Base-by-base conservation (phyloP, 176 grass and related monocot species). In the Rhipidocladum racemiflorum region DNA sequence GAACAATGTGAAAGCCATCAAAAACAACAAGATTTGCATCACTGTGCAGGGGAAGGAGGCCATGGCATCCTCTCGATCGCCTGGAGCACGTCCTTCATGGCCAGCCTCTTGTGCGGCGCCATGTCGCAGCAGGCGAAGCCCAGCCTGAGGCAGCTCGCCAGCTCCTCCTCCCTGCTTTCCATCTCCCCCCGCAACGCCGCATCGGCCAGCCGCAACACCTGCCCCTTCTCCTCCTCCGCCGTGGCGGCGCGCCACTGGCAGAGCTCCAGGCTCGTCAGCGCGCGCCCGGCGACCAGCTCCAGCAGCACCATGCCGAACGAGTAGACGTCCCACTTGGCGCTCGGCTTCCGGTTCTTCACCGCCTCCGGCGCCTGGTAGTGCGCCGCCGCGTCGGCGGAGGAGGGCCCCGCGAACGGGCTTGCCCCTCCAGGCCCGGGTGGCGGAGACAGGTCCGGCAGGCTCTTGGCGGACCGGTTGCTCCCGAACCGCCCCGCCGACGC, bases 281-380 rank as follows among this genome's bases (percentile, higher is more conserved):
- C 78, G 35, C 90, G 89, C 53, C 95, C 92, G 23, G 95, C 86
- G 53, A 97, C 81, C 72, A 97, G 84, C 80, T 97, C 95, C 6
- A 97, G 84, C 49, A 97, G 45, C 54, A 94, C 76, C 73, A 94
- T 77, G 17, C 95, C 95, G 20, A 92, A 94, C 2, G 92, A 85
- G 92, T 91, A 94, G 32, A 97, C 88, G 81, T 94, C 90, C 89
- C 87, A 92, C 80, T 86, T 97, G 68, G 70, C 68, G 66, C 62
- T 92, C 56, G 83, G 25, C 72, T 87, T 92, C 35, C 77, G 70
- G 36, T 90, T 86, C 80, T 89, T 85, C 14, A 51, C 75, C 0
- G 48, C 72, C 89, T 97, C 95, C 23, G 90, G 92, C 76, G 92
- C 72, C 49, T 85, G 90, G 76, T 97, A 94, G 20, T 87, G 90